Base-by-base conservation (phyloP, 2,329 filamentous ascomycete genomes). In the Truncatella angustata region DNA sequence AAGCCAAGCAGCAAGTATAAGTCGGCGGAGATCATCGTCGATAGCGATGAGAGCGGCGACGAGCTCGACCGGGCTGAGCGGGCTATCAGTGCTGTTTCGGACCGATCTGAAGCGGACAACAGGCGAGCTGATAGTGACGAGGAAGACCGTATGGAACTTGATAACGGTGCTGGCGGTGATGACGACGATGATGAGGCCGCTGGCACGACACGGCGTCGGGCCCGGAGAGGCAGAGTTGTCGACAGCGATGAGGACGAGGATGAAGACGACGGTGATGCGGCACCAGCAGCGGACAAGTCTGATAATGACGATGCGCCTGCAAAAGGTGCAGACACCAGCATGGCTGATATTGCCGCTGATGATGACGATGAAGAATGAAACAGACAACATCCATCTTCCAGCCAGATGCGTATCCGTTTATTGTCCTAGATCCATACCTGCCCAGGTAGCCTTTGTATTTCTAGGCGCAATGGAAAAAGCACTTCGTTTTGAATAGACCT, bases 21-120 rank as follows among this genome's bases (percentile, higher is more conserved):
- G 79, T 92, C 88, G 47, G 85, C 82, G 2, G 91, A 96, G 70
- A 83, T 91, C 56, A 85, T 96, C 24, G 87, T 90, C 40, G 88
- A 93, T 56, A 90, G 86, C 55, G 86, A 89, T 57, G 66, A 72
- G 6, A 70, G 70, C 12, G 68, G 72, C 1, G 70, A 76, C 37
- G 69, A 67, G 4, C 68, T 78, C 4, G 76, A 78, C n/a, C 70
- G 70, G 26, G 74, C 74, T 0, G 76, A 78, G 58, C 66, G 69
- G 47, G 69, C 67, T 4, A 61, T 77, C 3, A 70, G 72, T 28
- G 65, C 52, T 56, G 61, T 60, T 52, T 64, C 60, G 20, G 61
- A 50, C 36, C 55, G 51, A 42, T 62, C 61, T 16, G 67, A 66
- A 35, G 60, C 57, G 4, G 67, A 63, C 23, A 69, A 70, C 37